phyloP scores from a whole-genome alignment of 192 early-diverging fungal species.

The Oehlia diaphana region DNA sequence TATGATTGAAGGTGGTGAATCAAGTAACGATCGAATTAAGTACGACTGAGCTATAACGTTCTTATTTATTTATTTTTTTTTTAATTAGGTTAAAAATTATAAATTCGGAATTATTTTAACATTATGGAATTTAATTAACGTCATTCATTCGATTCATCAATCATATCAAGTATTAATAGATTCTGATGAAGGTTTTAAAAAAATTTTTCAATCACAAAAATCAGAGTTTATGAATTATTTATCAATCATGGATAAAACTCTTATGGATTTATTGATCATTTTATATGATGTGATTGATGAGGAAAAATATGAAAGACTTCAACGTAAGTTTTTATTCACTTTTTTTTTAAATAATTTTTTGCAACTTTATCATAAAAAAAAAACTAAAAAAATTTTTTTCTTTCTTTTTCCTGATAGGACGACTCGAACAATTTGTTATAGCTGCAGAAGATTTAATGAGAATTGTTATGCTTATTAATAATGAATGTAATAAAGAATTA shows the following conservation, averaged over 20 bases:
- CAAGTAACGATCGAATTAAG: too few relatives aligned
- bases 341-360: neutral
- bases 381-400: neutral
- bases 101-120: neutral
- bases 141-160: neutral
- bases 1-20: neutral
- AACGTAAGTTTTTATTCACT: neutral
- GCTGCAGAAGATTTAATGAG: neutral
- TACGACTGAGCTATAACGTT: too few relatives aligned
- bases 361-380: too few relatives aligned
- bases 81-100: neutral
- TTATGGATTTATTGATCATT: neutral
- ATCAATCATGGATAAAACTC: neutral
- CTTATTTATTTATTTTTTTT: too few relatives aligned
- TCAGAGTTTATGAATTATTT: neutral
- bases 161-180: neutral
- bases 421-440: neutral
- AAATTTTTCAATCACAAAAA: neutral
- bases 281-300: neutral
- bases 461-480: neutral
- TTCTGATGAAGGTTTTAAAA: neutral
- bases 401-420: neutral
- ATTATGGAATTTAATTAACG: neutral
- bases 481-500: neutral
- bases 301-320: neutral